Percentiles rank a stretch among this genome's conserved stretches.
Evolutionary conservation across 177 flowering plant genomes (phyloP).

Genomic region (Vitis hybrid): DNA sequence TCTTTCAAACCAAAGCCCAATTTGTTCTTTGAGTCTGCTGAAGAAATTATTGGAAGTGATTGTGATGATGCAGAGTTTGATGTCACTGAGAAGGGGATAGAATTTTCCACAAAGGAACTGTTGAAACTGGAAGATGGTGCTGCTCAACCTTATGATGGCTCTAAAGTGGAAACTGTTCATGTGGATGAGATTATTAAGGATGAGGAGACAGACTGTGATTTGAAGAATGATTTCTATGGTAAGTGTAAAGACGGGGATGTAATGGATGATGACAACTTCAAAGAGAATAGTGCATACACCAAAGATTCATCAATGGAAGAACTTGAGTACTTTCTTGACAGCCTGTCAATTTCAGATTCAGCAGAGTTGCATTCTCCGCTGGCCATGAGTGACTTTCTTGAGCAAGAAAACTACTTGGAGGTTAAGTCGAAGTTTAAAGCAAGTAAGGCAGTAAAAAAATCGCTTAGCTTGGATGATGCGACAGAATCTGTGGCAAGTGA

Average conservation of each 20-base stretch:
- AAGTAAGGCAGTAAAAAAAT: conserved; percentile 21
- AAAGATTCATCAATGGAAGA: conserved; percentile 39
- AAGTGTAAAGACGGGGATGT: conserved; percentile 13
- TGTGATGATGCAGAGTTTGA: conserved; percentile 42
- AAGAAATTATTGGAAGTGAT: conserved; percentile 29
- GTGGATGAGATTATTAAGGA: conserved; percentile 27
- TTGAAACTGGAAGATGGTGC: conserved; percentile 19
- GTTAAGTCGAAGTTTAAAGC: conserved; percentile 16
- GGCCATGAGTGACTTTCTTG: conserved; percentile 14
- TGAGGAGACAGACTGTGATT: conserved; percentile 9
- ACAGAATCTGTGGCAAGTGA: conserved; percentile 52
- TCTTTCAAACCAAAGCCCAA: conserved; percentile 16
- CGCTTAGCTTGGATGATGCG: conserved; percentile 45
- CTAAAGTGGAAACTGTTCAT: conserved; percentile 26
- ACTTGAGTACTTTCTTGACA: conserved; percentile 18
- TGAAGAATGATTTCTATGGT: conserved; percentile 3
- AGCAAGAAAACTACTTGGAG: conserved; percentile 24
- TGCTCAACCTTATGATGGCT: conserved; percentile 14
- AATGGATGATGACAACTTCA: conserved; percentile 16
- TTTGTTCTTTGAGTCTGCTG: conserved; percentile 14
- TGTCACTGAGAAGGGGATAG: conserved; percentile 59
- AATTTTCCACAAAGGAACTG: conserved; percentile 30
- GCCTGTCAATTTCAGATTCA: conserved; percentile 23
- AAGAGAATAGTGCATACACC: conserved; percentile 13
- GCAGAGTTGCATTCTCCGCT: conserved; percentile 27